These are phyloP conservation scores for Diplocarpon rosae DNA, from an alignment of 2,329 filamentous ascomycete genomes.

Conservation along the genomic window DNA sequence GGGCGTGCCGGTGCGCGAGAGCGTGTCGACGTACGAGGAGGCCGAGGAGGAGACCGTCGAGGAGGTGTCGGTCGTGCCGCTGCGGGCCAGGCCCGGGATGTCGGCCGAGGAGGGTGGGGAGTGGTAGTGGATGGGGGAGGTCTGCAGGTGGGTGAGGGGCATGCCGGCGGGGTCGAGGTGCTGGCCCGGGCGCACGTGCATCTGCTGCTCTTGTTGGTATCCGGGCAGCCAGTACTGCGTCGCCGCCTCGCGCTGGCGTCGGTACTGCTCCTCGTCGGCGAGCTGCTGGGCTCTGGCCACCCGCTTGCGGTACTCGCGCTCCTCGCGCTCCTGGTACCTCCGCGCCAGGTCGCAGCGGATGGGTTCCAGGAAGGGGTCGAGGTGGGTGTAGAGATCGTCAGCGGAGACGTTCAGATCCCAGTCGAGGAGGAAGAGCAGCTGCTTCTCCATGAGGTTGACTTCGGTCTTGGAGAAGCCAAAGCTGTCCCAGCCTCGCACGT, in stretches of 20 bases:
- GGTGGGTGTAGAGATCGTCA: conserved; percentile 74
- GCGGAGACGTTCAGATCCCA: conserved; percentile 85
- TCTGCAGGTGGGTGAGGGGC: neutral
- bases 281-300: conserved; percentile 15
- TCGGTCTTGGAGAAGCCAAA: conserved; percentile 93
- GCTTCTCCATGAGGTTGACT: conserved; percentile 99
- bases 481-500: conserved; percentile 49
- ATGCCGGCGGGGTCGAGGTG: conserved; percentile 13
- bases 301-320: conserved; percentile 15
- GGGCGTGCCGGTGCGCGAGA: conserved; percentile 26
- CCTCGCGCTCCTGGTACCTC: conserved; percentile 17
- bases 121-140: conserved; percentile 12
- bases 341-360: conserved; percentile 50
- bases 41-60: conserved; percentile 25
- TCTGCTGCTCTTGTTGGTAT: conserved; percentile 14
- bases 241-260: conserved; percentile 19
- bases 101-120: conserved; percentile 29
- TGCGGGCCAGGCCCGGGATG: conserved; percentile 27
- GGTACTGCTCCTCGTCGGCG: conserved; percentile 17
- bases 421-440: conserved; percentile 85
- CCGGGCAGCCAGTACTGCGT: conserved; percentile 21
- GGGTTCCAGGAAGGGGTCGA: conserved; percentile 80
- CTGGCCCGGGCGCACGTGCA: conserved; percentile 9
- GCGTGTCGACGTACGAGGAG: conserved; percentile 25
- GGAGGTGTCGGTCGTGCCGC: conserved; percentile 23